Evolutionary conservation across 2,329 filamentous ascomycete species (phyloP).

Genomic region (Cryphonectria radicalis): DNA sequence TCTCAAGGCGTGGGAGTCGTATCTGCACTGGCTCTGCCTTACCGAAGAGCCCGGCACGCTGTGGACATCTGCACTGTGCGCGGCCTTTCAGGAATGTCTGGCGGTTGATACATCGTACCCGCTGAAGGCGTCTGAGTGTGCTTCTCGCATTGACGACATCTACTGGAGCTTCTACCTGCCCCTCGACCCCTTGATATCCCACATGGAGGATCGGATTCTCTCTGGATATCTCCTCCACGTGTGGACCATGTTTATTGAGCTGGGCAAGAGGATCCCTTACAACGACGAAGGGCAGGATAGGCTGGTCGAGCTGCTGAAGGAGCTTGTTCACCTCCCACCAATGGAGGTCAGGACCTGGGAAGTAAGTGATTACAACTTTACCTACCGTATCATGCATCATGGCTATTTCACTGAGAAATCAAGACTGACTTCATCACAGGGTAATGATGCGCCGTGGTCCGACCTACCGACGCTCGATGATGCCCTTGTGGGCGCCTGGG

Average conservation of each 20-base stretch:
- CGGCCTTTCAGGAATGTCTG: constrained; percentile 26
- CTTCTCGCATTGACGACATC: constrained; percentile 28
- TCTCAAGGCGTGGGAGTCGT: constrained; percentile 27
- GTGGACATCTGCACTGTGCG: constrained; percentile 25
- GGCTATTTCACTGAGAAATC: neutral
- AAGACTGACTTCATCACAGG: constrained; percentile 15
- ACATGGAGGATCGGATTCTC: constrained; percentile 28
- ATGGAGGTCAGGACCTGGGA: constrained; percentile 31
- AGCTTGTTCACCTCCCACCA: constrained; percentile 25
- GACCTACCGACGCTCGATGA: constrained; percentile 29
- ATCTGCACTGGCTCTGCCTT: constrained; percentile 27
- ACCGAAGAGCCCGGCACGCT: constrained; percentile 27
- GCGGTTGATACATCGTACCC: neutral
- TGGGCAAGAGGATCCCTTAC: constrained; percentile 28
- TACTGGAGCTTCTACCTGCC: constrained; percentile 31
- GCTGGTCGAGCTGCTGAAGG: constrained; percentile 25
- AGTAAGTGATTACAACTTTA: neutral
- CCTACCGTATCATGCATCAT: neutral
- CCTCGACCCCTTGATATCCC: constrained; percentile 21
- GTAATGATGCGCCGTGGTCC: constrained; percentile 28
- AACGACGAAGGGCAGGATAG: constrained; percentile 26
- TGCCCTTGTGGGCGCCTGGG: constrained; percentile 26
- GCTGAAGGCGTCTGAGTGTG: constrained; percentile 21
- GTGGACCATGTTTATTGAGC: constrained; percentile 30
- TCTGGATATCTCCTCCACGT: constrained; percentile 28